Conservation (phyloP, 2,329 filamentous ascomycete species). For the Aspergillus ochraceus region DNA sequence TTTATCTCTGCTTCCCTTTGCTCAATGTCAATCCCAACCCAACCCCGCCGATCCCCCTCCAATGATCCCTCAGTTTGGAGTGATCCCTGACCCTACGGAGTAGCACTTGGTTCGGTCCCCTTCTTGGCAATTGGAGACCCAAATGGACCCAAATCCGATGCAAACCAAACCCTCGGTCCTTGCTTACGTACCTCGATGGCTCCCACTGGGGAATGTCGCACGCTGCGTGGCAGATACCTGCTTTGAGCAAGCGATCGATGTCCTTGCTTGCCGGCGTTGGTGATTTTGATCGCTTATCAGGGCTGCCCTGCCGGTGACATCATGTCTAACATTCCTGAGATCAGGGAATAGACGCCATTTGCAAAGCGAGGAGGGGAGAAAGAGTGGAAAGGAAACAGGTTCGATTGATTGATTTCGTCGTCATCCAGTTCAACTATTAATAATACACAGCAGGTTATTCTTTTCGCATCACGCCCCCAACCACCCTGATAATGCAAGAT, state of each 20-base stretch:
- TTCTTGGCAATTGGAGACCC: background rate
- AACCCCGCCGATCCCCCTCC: no score
- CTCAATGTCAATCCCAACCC: no score
- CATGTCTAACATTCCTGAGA: background rate
- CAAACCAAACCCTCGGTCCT: background rate
- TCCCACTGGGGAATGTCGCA: background rate
- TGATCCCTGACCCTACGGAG: no score
- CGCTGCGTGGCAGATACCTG: background rate
- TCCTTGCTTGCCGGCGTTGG: background rate
- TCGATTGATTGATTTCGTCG: background rate
- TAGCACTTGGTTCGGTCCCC: no score
- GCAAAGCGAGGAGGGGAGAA: no score
- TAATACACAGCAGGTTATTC: background rate
- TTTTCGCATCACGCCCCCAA: background rate
- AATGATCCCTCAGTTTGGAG: no score
- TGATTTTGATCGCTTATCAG: background rate
- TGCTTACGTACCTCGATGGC: background rate
- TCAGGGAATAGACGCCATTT: no score
- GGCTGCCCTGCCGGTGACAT: background rate
- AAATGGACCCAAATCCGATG: background rate
- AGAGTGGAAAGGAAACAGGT: background rate
- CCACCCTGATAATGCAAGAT: background rate
- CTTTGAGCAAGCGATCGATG: background rate
- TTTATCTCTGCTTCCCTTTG: no score
- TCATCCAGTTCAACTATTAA: background rate